Evolutionary conservation across 2,329 filamentous ascomycete species (phyloP), one percentile per base, ranked within the genome.

Genomic region (Ceratocystis colombiana): DNA sequence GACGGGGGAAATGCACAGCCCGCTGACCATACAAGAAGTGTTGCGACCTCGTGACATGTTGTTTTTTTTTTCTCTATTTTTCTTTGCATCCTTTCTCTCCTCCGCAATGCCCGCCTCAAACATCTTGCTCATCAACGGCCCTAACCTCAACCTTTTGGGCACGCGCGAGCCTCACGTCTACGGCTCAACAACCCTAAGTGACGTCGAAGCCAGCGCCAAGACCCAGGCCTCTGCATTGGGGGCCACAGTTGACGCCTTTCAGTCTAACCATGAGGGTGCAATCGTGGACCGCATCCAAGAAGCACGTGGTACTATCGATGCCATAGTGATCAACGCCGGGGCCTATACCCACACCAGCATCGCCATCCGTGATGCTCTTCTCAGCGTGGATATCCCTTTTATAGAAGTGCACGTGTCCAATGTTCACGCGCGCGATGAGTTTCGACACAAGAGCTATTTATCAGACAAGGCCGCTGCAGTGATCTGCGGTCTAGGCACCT

Each of bases 131-230:
- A 84, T 91, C 77, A 90, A 90, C 75, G 88, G 88, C n/a, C 88
- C 88, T 41, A 92, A 92, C 74, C 85, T 92, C 71, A 91, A 91
- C 76, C 85, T 92, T 62, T 82, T 92, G 37, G 88, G 88, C 45
- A 87, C 83, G 12, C 81, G 89, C 25, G 88, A 93, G 73, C 88
- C 88, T 17, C 77, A 84, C 33, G 81, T 90, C 71, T 91, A 92
- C 77, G 88, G 88, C 72, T 79, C 78, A 68, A 85, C 84, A 0
- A 90, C 88, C 0, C 83, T 92, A 12, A 63, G 77, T 22, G 82
- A 89, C 70, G 80, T 92, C 17, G 79, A 84, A 61, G 68, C 74
- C 1, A 70, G 76, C 8, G 81, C 82, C 28, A 71, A 77, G 62
- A 68, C 75, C 0, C 83, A 86, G 68, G 83, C 83, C 41, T 61